Evolutionary conservation across 352 stramenopile genomes (phyloP).

Genomic region (Phytopythium vexans): DNA sequence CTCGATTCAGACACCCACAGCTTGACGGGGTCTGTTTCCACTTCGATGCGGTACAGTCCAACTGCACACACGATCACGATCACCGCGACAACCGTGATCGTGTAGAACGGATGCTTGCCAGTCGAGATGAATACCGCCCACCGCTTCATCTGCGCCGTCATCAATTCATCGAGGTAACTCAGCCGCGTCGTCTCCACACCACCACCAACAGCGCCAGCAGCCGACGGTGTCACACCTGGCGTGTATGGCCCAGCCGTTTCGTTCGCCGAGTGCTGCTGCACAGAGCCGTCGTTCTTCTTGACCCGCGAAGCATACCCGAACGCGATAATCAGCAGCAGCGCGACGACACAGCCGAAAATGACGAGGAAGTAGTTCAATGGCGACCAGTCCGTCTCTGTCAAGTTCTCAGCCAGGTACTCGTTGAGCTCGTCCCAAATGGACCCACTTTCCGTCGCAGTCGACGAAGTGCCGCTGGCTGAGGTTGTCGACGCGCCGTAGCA

Average conservation of each 20-base stretch:
- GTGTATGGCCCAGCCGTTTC: constrained; percentile 20
- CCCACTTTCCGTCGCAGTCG: constrained; percentile 14
- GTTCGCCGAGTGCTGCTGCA: constrained; percentile 13
- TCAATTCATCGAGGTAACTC: constrained; percentile 41
- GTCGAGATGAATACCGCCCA: constrained; percentile 43
- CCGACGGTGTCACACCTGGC: constrained; percentile 15
- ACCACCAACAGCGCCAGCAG: constrained; percentile 15
- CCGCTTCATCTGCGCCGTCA: constrained; percentile 31
- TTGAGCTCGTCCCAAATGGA: constrained; percentile 40
- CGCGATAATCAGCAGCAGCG: constrained; percentile 33
- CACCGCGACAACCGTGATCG: constrained; percentile 33
- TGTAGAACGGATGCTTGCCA: constrained; percentile 31
- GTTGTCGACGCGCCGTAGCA: constrained; percentile 27
- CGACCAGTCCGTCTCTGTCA: constrained; percentile 36
- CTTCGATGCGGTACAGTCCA: constrained; percentile 40
- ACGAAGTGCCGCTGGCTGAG: constrained; percentile 12
- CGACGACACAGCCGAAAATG: constrained; percentile 34
- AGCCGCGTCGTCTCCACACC: constrained; percentile 17
- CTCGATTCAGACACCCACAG: constrained; percentile 61
- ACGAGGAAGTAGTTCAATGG: constrained; percentile 52
- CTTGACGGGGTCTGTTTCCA: constrained; percentile 63
- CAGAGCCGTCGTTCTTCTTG: constrained; percentile 20
- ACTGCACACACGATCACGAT: constrained; percentile 30
- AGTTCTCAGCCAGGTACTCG: constrained; percentile 29
- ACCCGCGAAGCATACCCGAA: constrained; percentile 33